Conservation (phyloP, 2,329 filamentous ascomycete species). For the Xylariales sp. region DNA sequence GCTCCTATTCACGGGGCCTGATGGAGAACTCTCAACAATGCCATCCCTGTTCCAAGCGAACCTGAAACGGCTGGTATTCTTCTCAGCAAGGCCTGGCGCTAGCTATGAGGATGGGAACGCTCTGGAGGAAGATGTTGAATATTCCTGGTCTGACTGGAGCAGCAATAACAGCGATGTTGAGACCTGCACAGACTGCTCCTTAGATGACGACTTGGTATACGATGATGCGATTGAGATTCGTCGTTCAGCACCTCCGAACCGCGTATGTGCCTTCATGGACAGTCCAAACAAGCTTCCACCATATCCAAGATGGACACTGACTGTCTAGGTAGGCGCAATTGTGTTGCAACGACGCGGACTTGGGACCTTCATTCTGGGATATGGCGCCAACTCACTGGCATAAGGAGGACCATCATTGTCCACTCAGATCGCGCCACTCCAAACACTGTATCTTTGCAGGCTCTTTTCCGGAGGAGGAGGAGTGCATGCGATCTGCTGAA, state of each 20-base stretch:
- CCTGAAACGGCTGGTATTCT: background rate
- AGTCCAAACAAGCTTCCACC: too few relatives aligned
- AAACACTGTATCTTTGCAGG: constrained; percentile 21
- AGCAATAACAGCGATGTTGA: constrained; percentile 4
- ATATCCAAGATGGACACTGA: constrained; percentile 2
- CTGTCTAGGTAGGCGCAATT: background rate
- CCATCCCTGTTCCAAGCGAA: background rate
- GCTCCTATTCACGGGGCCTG: too few relatives aligned
- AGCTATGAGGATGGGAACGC: too few relatives aligned
- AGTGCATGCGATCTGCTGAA: constrained; percentile 13
- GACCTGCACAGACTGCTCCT: background rate
- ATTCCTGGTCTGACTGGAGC: constrained; percentile 8
- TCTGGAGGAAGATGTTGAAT: too few relatives aligned
- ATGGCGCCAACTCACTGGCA: constrained; percentile 17
- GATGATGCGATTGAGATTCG: background rate
- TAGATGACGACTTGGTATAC: constrained; percentile 11
- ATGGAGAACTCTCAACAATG: too few relatives aligned
- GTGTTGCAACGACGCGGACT: constrained; percentile 14
- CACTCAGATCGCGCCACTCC: constrained; percentile 14
- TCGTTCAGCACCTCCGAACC: background rate
- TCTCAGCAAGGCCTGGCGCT: background rate
- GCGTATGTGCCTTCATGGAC: constrained; percentile 9
- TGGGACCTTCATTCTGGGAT: constrained; percentile 16
- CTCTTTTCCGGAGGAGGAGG: too few relatives aligned
- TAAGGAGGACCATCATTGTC: constrained; percentile 15